Percentiles rank a stretch among this genome's conserved stretches.
These are phyloP conservation scores for Xylaria telfairii DNA, from an alignment of 495 filamentous ascomycete species.

Conservation along the genomic window DNA sequence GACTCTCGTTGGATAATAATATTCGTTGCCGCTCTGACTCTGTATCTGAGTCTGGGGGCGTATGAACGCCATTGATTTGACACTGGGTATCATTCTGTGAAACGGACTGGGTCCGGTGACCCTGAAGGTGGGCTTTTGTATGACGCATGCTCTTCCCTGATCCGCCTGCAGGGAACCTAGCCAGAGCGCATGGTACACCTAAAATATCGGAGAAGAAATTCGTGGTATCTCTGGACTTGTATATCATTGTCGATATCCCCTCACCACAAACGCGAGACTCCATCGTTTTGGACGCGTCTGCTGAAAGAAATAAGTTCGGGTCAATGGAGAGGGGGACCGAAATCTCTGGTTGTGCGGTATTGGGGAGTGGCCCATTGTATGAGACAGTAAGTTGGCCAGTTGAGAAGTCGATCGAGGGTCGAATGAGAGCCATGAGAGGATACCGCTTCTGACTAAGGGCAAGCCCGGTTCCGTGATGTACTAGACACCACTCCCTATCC, in stretches of 20 bases:
- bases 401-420: constrained; percentile 70
- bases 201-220: constrained; percentile 76
- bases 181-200: constrained; percentile 78
- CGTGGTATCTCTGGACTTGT: constrained; percentile 66
- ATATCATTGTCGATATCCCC: constrained; percentile 69
- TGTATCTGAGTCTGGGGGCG: constrained; percentile 56
- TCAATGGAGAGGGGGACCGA: constrained; percentile 68
- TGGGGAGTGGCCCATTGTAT: constrained; percentile 44
- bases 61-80: constrained; percentile 58
- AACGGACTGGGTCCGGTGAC: constrained; percentile 45
- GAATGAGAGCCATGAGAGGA: constrained; percentile 81
- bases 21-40: constrained; percentile 61
- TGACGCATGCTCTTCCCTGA: constrained; percentile 62
- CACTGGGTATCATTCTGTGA: constrained; percentile 36
- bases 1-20: constrained; percentile 87
- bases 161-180: constrained; percentile 73
- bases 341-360: constrained; percentile 48
- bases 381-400: constrained; percentile 53
- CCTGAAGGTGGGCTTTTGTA: constrained; percentile 68
- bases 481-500: constrained; percentile 93
- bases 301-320: constrained; percentile 55
- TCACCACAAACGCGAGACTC: constrained; percentile 81
- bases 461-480: constrained; percentile 79
- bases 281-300: constrained; percentile 36
- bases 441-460: constrained; percentile 84